phyloP scores from a whole-genome alignment of 768 basidiomycete species.

The Serendipita sp. region DNA sequence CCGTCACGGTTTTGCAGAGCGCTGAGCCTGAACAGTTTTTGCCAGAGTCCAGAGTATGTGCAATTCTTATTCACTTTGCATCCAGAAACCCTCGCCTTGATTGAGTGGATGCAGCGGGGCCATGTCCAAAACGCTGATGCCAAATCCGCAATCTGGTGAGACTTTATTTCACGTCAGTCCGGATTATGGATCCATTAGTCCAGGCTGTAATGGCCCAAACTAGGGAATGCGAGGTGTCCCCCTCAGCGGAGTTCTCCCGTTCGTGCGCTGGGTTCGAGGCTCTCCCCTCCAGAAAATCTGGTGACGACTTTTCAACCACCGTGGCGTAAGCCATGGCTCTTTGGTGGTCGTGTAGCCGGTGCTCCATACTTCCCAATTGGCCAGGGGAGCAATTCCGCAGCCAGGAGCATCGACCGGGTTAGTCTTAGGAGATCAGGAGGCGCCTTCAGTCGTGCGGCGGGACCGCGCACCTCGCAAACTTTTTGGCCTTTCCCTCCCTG shows the following conservation, averaged over 20 bases:
- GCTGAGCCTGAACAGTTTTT: too few relatives aligned
- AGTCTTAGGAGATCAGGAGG: conserved; percentile 15
- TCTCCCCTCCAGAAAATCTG: conserved; percentile 15
- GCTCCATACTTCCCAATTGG: conserved; percentile 4
- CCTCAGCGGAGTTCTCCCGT: conserved; percentile 3
- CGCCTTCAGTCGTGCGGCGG: conserved; percentile 13
- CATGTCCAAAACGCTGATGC: too few relatives aligned
- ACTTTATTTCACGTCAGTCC: too few relatives aligned
- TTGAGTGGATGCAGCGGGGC: too few relatives aligned
- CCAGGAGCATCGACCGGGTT: conserved; percentile 11
- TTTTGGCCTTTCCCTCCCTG: neutral
- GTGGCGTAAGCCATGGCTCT: conserved; percentile 11
- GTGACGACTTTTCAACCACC: conserved; percentile 10
- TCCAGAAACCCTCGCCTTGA: too few relatives aligned
- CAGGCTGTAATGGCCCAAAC: conserved; percentile 7
- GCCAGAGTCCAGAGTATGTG: too few relatives aligned
- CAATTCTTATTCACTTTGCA: too few relatives aligned
- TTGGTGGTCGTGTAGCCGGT: conserved; percentile 11
- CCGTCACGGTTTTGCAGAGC: too few relatives aligned
- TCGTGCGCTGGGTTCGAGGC: conserved; percentile 14
- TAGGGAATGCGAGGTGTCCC: conserved; percentile 1
- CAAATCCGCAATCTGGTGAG: too few relatives aligned
- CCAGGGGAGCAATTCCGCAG: conserved; percentile 16
- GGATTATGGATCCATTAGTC: neutral
- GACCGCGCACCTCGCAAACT: conserved; percentile 13